Base-by-base conservation (phyloP, 169 alveolate genomes). In the Plasmodium malariae region DNA sequence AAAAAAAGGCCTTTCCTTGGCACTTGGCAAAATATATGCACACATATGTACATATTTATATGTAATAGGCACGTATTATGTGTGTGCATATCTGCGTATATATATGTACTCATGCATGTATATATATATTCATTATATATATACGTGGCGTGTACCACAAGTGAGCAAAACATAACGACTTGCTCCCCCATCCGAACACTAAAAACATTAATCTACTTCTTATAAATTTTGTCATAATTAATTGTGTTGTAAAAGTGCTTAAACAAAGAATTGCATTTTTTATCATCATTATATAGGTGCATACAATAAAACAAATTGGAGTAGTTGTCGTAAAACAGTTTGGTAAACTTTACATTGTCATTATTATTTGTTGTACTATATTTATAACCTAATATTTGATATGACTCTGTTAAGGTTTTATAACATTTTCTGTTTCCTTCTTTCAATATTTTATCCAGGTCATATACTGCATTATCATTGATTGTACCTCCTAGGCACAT, bases 401-500 rank as follows among this genome's bases (percentile, higher is more conserved):
- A 72, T 17, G 91, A 34, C 3, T 74, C 91, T 49, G 34, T 63
- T 51, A 88, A 19, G 1, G 83, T 34, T 26, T 67, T 40, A 14
- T 43, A 28, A 19, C 88, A 72, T 45, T 69, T 69, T 67, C 63
- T 73, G 17, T 74, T 55, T 48, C 88, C 87, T 21, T 69, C 60
- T 49, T 28, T 21, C 14, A 72, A 24, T 69, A 88, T 40, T 49
- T 32, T 34, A 32, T 72, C 71, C 1, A 60, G 49, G 12, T 45
- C 63, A 34, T 59, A 88, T 14, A 34, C 60, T n/a, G 69, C 78
- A 80, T 59, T n/a, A 55, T 80, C 89, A 9, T 37, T 54, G 2
- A 87, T 72, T 0, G 88, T 37, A 48, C 71, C 65, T 24, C 89
- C 88, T 62, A 74, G 26, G 32, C 88, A 74, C 92, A 87, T 74